These are phyloP conservation scores for Adansonia rubrostipa DNA, from an alignment of 441 rosid genomes.

Conservation along the genomic window DNA sequence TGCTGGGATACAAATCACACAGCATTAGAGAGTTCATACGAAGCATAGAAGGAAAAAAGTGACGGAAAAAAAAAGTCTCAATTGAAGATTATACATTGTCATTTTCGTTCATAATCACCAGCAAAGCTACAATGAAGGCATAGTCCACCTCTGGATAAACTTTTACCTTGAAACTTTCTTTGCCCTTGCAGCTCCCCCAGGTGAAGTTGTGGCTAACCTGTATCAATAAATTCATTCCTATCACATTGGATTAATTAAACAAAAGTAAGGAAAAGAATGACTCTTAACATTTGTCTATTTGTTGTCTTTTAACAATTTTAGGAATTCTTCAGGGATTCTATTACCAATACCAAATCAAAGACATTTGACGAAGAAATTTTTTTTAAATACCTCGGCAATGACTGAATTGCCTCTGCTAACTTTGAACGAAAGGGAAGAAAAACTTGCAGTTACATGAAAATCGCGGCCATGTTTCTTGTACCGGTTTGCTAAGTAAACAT, in stretches of 20 bases:
- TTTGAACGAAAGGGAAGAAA: slow-evolving; percentile 64
- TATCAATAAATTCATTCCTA: neutral
- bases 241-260: neutral
- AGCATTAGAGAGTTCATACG: neutral
- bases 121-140: slow-evolving; percentile 70
- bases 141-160: slow-evolving; percentile 80
- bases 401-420: slow-evolving; percentile 52
- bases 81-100: slow-evolving; percentile 11
- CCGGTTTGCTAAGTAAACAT: slow-evolving; percentile 51
- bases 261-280: no score
- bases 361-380: neutral
- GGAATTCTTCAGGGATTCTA: neutral
- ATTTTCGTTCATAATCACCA: slow-evolving; percentile 62
- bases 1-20: neutral
- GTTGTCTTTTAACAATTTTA: neutral
- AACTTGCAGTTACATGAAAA: slow-evolving; percentile 56
- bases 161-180: slow-evolving; percentile 60
- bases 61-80: neutral
- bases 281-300: neutral
- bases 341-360: neutral
- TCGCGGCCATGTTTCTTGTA: slow-evolving; percentile 39
- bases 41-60: neutral
- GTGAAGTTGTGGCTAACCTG: slow-evolving; percentile 63
- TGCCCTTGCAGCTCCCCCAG: slow-evolving; percentile 71
- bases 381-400: slow-evolving; percentile 63